Percentiles rank a stretch among this genome's conserved stretches.
These are phyloP conservation scores for Rhizophagus clarus DNA, from an alignment of 192 early-diverging fungal species.

Conservation along the genomic window DNA sequence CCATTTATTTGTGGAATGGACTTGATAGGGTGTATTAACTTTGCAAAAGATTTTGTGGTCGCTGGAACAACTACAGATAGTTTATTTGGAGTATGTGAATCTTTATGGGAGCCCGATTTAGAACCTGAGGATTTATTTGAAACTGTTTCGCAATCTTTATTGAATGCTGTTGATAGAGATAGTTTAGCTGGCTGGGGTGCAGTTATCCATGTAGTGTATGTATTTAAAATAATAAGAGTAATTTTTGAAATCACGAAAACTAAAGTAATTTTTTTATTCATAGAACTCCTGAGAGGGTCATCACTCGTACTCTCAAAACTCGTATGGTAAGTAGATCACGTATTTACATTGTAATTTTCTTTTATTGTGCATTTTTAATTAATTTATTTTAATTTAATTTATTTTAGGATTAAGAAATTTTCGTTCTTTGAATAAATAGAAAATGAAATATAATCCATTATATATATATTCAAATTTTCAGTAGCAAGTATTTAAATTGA, in stretches of 20 bases:
- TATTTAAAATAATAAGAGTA: neutral
- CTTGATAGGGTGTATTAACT: slow-evolving; percentile 92
- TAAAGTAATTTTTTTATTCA: neutral
- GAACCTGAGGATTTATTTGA: slow-evolving; percentile 97
- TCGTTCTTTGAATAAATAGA: no score
- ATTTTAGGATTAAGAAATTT: no score
- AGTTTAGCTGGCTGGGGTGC: slow-evolving; percentile 96
- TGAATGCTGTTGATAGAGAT: slow-evolving; percentile 95
- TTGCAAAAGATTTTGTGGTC: slow-evolving; percentile 94
- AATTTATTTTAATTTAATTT: neutral
- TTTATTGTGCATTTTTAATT: neutral
- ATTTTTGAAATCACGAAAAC: no score
- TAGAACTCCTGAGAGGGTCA: neutral
- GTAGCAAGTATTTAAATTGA: no score
- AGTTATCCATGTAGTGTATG: slow-evolving; percentile 88
- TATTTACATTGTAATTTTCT: neutral
- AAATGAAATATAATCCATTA: no score
- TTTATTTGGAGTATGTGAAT: slow-evolving; percentile 96
- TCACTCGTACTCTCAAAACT: neutral
- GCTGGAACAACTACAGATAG: slow-evolving; percentile 83
- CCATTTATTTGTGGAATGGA: slow-evolving; percentile 97
- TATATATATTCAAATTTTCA: no score
- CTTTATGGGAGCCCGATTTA: slow-evolving; percentile 96
- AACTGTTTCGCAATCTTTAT: slow-evolving; percentile 90
- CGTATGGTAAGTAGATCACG: neutral